Evolutionary conservation across 2,329 filamentous ascomycete genomes (phyloP).

Genomic region (Trichocomaceae sp.): DNA sequence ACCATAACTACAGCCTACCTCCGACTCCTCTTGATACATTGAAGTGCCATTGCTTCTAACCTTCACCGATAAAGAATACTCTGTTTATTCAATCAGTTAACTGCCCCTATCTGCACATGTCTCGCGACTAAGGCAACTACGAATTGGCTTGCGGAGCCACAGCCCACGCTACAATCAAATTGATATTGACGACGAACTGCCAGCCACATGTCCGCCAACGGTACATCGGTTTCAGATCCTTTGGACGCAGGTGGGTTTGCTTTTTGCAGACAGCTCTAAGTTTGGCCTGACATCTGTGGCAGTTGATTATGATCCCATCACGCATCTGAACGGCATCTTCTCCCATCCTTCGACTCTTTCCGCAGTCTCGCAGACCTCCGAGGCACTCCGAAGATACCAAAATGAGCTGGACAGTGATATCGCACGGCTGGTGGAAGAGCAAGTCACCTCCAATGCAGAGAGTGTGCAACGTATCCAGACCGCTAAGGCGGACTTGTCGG

Average conservation of each 20-base stretch:
- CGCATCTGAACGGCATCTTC: conserved; percentile 90
- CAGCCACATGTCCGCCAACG: conserved; percentile 35
- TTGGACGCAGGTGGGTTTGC: conserved; percentile 41
- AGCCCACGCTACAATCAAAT: conserved; percentile 8
- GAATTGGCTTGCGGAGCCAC: conserved; percentile 13
- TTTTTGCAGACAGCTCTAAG: background rate
- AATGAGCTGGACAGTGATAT: conserved; percentile 78
- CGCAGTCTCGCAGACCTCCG: conserved; percentile 67
- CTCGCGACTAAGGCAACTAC: conserved; percentile 3
- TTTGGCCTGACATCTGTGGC: background rate
- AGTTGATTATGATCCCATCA: conserved; percentile 86
- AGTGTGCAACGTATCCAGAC: conserved; percentile 87
- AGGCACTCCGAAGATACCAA: conserved; percentile 66
- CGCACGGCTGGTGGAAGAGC: conserved; percentile 60
- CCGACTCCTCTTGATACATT: background rate
- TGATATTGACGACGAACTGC: conserved; percentile 18
- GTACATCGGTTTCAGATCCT: conserved; percentile 31
- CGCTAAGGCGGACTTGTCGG: conserved; percentile 80
- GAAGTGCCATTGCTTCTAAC: background rate
- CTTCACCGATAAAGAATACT: background rate
- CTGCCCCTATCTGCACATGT: conserved; percentile 3
- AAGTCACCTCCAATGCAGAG: conserved; percentile 78
- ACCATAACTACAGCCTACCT: too few species aligned
- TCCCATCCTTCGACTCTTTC: conserved; percentile 78
- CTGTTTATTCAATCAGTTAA: background rate